A percentile compares a stretch with the other conserved stretches of the same genome.
phyloP scores from a whole-genome alignment of 352 stramenopile genomes.

The Phytophthora rubi region DNA sequence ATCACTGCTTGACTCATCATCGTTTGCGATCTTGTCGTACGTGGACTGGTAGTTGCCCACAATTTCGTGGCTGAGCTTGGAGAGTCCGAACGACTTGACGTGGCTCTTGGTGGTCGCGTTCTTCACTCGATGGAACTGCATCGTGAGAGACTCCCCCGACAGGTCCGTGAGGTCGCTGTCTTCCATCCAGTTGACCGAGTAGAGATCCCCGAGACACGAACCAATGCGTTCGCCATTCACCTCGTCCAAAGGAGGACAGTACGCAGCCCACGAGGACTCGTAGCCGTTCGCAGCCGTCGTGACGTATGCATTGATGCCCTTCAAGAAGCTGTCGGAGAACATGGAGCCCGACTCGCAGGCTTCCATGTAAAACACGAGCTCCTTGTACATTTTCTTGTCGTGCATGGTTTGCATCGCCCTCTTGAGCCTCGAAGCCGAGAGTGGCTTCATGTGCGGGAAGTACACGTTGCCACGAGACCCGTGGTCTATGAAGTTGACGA shows the following conservation, averaged over 20 bases:
- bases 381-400: slow-evolving; percentile 86
- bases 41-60: slow-evolving; percentile 87
- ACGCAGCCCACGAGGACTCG: slow-evolving; percentile 91
- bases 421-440: slow-evolving; percentile 76
- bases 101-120: slow-evolving; percentile 84
- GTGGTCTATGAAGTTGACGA: slow-evolving; percentile 94
- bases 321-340: slow-evolving; percentile 82
- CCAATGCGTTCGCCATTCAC: slow-evolving; percentile 74
- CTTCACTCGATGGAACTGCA: slow-evolving; percentile 80
- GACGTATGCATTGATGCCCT: slow-evolving; percentile 87
- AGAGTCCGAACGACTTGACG: slow-evolving; percentile 75
- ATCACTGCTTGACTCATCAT: slow-evolving; percentile 27
- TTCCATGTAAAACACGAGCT: slow-evolving; percentile 93
- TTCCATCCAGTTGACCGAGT: slow-evolving; percentile 93
- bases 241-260: slow-evolving; percentile 84
- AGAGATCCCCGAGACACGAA: slow-evolving; percentile 89
- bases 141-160: slow-evolving; percentile 76
- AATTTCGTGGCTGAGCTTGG: slow-evolving; percentile 69
- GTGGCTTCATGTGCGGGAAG: slow-evolving; percentile 77
- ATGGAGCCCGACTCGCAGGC: slow-evolving; percentile 93
- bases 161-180: slow-evolving; percentile 88
- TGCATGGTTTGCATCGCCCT: slow-evolving; percentile 83
- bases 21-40: slow-evolving; percentile 55
- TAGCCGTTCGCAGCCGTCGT: slow-evolving; percentile 89
- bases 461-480: slow-evolving; percentile 84